A percentile compares a stretch with the other conserved stretches of the same genome.
Evolutionary conservation across 768 basidiomycete species (phyloP).

Genomic region (Tulasnella sp.): DNA sequence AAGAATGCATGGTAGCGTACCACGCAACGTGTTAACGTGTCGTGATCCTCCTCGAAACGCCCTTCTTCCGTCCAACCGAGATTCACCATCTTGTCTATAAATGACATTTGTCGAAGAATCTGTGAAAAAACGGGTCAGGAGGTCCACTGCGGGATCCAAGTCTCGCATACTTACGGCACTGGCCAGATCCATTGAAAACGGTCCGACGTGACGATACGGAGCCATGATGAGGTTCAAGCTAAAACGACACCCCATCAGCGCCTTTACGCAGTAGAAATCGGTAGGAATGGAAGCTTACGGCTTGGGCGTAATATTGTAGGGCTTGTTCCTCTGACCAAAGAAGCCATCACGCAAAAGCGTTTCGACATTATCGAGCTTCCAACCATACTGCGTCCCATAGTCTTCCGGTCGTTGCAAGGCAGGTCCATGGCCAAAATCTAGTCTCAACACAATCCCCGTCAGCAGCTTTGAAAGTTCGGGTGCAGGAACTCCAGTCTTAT

Average conservation of each 20-base stretch:
- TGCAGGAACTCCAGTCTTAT: not conserved
- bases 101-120: constrained; percentile 17
- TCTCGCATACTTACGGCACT: constrained; percentile 7
- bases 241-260: constrained; percentile 30
- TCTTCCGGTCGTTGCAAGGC: not conserved
- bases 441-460: constrained; percentile 2
- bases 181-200: constrained; percentile 15
- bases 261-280: not conserved
- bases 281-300: not conserved
- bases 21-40: not conserved
- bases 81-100: constrained; percentile 7
- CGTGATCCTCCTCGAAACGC: not conserved
- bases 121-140: not conserved
- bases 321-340: not conserved
- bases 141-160: no score
- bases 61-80: constrained; percentile 14
- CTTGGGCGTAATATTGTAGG: not conserved
- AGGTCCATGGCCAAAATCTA: not conserved
- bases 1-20: constrained; percentile 20
- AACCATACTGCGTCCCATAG: not conserved
- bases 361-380: not conserved
- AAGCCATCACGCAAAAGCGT: not conserved
- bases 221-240: constrained; percentile 55
- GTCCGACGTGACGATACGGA: constrained; percentile 66
- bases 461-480: no score